These are phyloP conservation scores for Domatiomyces catenatus DNA, from an alignment of 2,329 filamentous ascomycete genomes.

Conservation along the genomic window DNA sequence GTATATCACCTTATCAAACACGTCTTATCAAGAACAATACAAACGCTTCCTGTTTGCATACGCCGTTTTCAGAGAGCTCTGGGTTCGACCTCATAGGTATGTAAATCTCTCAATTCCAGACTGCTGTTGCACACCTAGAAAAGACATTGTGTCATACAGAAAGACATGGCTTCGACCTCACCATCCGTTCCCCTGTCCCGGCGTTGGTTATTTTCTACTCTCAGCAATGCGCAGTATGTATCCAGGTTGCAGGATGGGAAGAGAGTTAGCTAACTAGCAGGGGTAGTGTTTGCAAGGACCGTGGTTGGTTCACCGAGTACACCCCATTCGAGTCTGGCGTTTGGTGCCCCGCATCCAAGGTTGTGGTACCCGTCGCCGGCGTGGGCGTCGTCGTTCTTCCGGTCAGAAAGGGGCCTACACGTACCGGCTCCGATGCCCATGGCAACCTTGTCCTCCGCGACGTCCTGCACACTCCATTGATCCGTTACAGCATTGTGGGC, in stretches of 20 bases:
- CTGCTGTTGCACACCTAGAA: too few relatives aligned
- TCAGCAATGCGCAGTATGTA: background rate
- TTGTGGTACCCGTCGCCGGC: background rate
- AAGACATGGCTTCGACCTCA: background rate
- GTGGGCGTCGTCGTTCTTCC: constrained; percentile 3
- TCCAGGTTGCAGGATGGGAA: background rate
- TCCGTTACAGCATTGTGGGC: constrained; percentile 9
- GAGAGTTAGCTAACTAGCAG: background rate
- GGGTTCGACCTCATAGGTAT: too few relatives aligned
- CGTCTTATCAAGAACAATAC: too few relatives aligned
- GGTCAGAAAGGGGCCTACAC: constrained; percentile 4
- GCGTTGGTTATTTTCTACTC: background rate
- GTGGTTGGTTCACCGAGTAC: constrained; percentile 11
- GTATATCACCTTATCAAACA: too few relatives aligned
- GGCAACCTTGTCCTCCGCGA: constrained; percentile 3
- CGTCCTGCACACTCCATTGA: constrained; percentile 7
- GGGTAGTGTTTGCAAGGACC: constrained; percentile 7
- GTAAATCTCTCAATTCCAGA: too few relatives aligned
- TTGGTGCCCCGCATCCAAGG: too few relatives aligned
- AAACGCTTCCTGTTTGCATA: too few relatives aligned
- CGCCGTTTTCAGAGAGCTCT: too few relatives aligned
- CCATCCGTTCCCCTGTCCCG: background rate
- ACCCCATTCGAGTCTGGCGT: constrained; percentile 5
- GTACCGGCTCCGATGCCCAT: constrained; percentile 1
- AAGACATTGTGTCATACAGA: too few relatives aligned